Evolutionary conservation across 176 grass and related monocot genomes (phyloP), one percentile per base, ranked within the genome.

Genomic region (Triticum turgidum): DNA sequence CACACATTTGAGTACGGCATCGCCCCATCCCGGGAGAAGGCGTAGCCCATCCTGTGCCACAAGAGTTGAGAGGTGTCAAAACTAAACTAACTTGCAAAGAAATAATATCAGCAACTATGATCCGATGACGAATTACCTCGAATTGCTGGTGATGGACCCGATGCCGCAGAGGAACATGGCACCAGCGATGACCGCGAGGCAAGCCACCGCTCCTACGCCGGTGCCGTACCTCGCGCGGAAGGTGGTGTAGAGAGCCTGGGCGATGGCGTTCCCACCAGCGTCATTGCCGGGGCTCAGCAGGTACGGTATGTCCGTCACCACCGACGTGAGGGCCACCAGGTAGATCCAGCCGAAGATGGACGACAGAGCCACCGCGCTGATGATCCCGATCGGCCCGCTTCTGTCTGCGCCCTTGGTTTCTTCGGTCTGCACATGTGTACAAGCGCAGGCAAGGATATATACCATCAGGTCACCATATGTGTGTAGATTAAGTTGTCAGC

Each of bases 21-120:
- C 1, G 91, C 91, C 0, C 91, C 89, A 22, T 96, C 94, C 15
- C 94, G 85, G 4, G 94, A 96, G 74, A 93, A 93, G 39, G 94
- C 94, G 3, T 96, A 96, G 12, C 69, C 88, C 93, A 90, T 95
- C 61, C 88, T 95, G 22, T 21, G 78, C 2, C 20, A 76, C 0
- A 6, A 8, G 0, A 74, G 1, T 25, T 74, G n/a, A 15, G 27
- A 27, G 27, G 27, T 27, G 27, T 27, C 27, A 27, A 21, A 21
- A 6, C 9, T 11, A 71, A 71, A n/a, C 7, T 17, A 65, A 2
- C 11, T 27, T 29, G 9, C 1, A 70, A 39, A 20, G 5, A 67
- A 66, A 0, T 3, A 15, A 17, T 35, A 41, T 6, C 34, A n/a
- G 9, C 41, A 42, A 42, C 41, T 42, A 42, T 42, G 41, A 3